Base-by-base conservation (phyloP, 2,329 filamentous ascomycete genomes). In the Alternaria triticina region DNA sequence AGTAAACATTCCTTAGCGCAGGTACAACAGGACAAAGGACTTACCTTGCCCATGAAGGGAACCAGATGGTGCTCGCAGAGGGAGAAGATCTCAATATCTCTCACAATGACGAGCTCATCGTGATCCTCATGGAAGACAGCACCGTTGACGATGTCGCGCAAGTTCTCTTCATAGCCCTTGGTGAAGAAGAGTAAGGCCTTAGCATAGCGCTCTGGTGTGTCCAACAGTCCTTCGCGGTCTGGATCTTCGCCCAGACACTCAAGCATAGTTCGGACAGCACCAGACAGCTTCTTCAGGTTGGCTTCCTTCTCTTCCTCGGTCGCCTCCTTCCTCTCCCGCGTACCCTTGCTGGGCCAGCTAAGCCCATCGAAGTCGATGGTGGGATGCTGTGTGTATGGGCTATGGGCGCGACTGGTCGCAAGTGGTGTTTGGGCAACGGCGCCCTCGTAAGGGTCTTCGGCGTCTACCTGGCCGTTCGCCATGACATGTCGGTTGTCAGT, bases 61-160 rank as follows among this genome's bases (percentile, higher is more conserved):
- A 99, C 95, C 78, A 99, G 87, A 78, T 99, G 96, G 80, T 99
- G 96, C 83, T 99, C 96, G 84, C 96, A 99, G 46, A 98, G 85
- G 68, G 91, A 95, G 81, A 94, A 97, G 12, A 98, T 88, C 78
- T 97, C 94, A 74, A 99, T 98, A 76, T 98, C 94, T 83, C 97
- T 97, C 62, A 99, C 93, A 74, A 98, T 97, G 28, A 99, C 94
- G 83, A 99, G 88, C 82, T 99, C 96, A 75, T 97, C 96, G 77
- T 98, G 95, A 66, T 95, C 93, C 80, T 98, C 96, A 74, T 97
- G 91, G 82, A 99, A 99, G 57, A 98, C 92, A 17, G 96, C 96
- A 59, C 90, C 88, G 79, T 98, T 98, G 66, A 98, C 92, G 69
- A 98, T 91, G 77, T 97, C 92, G 65, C 89, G 86, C 58, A 97